These are phyloP conservation scores for Cladophialophora carrionii DNA, from an alignment of 2,329 filamentous ascomycete species.

Conservation along the genomic window DNA sequence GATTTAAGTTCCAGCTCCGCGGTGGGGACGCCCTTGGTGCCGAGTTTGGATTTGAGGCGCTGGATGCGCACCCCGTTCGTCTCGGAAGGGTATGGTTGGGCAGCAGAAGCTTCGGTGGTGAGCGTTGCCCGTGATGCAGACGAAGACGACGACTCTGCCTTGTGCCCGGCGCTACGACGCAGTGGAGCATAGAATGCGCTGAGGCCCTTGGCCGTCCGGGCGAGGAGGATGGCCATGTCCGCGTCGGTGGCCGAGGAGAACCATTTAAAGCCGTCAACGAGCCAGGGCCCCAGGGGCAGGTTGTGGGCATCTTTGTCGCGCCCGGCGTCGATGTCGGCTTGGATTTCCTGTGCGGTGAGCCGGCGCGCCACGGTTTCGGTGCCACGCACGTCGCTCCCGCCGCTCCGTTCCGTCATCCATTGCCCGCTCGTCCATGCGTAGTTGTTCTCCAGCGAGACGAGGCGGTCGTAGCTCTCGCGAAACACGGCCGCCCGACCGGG, in stretches of 20 bases:
- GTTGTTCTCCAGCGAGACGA: constrained; percentile 40
- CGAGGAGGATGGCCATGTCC: constrained; percentile 66
- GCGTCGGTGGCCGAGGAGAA: constrained; percentile 70
- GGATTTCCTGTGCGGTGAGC: constrained; percentile 26
- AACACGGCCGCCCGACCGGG: constrained; percentile 37
- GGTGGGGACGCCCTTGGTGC: constrained; percentile 70
- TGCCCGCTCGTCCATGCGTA: constrained; percentile 46
- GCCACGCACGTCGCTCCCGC: constrained; percentile 45
- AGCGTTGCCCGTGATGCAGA: neutral
- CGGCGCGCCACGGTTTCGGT: constrained; percentile 43
- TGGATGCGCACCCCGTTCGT: constrained; percentile 69
- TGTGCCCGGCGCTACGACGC: constrained; percentile 33
- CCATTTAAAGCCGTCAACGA: constrained; percentile 71
- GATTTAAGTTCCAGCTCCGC: constrained; percentile 69
- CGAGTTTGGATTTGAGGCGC: constrained; percentile 72
- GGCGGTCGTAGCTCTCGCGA: constrained; percentile 37
- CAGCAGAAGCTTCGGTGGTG: neutral
- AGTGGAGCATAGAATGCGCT: constrained; percentile 69
- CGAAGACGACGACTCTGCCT: neutral
- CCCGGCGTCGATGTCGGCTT: constrained; percentile 24
- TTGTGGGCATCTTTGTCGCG: constrained; percentile 41
- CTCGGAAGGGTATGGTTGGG: constrained; percentile 16
- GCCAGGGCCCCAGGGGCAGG: constrained; percentile 55
- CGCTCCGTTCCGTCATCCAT: constrained; percentile 47
- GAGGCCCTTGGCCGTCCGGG: constrained; percentile 59